A percentile compares a stretch with the other conserved stretches of the same genome.
Conservation (phyloP, 495 filamentous ascomycete genomes). For the Echria macrotheca region DNA sequence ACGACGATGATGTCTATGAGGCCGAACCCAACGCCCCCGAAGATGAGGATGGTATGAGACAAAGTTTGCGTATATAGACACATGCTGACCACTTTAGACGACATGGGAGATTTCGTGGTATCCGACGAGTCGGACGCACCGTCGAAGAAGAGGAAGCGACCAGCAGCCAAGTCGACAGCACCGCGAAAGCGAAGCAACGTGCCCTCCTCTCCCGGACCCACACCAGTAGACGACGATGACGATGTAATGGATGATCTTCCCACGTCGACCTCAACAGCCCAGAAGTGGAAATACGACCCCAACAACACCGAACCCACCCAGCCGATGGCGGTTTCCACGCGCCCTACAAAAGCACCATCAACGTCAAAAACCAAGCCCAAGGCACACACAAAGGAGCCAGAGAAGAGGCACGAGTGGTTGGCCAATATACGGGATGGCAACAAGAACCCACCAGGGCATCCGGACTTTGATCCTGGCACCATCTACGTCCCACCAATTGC, state of each 20-base stretch:
- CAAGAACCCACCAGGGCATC: slow-evolving; percentile 68
- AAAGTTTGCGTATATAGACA: not conserved
- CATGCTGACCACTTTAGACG: slow-evolving; percentile 40
- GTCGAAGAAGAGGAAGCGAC: slow-evolving; percentile 68
- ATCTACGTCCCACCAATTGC: slow-evolving; percentile 79
- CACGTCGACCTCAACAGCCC: slow-evolving; percentile 62
- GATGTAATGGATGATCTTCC: slow-evolving; percentile 47
- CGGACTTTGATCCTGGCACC: slow-evolving; percentile 88
- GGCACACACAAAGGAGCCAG: slow-evolving; percentile 70
- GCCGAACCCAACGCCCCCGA: slow-evolving; percentile 51
- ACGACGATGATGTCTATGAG: slow-evolving; percentile 61
- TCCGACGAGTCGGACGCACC: slow-evolving; percentile 76
- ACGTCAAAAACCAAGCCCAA: slow-evolving; percentile 49
- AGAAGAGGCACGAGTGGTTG: slow-evolving; percentile 83
- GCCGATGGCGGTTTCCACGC: slow-evolving; percentile 30
- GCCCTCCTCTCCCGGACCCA: slow-evolving; percentile 34
- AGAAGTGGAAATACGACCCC: slow-evolving; percentile 83
- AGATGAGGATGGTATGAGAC: slow-evolving; percentile 53
- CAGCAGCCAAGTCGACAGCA: slow-evolving; percentile 43
- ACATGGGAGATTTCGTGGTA: slow-evolving; percentile 79
- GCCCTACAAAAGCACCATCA: slow-evolving; percentile 28
- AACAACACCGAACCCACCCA: slow-evolving; percentile 58
- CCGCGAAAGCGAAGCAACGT: slow-evolving; percentile 53
- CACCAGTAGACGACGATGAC: slow-evolving; percentile 11
- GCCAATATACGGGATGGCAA: slow-evolving; percentile 79